Evolutionary conservation across 495 filamentous ascomycete genomes (phyloP), one percentile per base, ranked within the genome.

Genomic region (Penicillium mononematosum): DNA sequence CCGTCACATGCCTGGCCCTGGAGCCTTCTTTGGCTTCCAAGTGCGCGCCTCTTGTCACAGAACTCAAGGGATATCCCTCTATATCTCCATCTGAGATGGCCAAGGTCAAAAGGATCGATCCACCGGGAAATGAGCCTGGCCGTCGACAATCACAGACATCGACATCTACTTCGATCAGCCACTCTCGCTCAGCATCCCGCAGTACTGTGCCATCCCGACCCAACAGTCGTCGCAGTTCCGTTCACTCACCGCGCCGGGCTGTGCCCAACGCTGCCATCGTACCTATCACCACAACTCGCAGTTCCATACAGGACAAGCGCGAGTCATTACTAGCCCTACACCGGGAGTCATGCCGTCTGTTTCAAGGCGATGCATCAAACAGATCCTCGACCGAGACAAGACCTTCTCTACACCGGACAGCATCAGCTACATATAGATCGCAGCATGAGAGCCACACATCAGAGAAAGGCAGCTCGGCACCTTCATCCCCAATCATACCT

Each of bases 281-380:
- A 14, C 66, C 69, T 5, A 66, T 69, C 4, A 45, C 66, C 1
- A 46, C 63, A n/a, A 20, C 61, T 25, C 60, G 58, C 27, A 47
- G 52, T 55, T 43, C 66, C 24, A 55, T 68, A 22, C 57, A 58
- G 7, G 64, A 70, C 38, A 58, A 58, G 41, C 69, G 74, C 9
- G 72, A 78, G 56, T 68, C 70, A 16, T 64, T 79, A 2, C 38
- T 79, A 11, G 75, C 74, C 2, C 52, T 78, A n/a, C 76, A 79
- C 46, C 72, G 76, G 14, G 74, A 79, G 29, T 77, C 75, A 42
- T 78, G 75, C 52, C 75, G 76, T 24, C 61, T 79, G 2, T 79
- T 79, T 45, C 72, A 78, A 47, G 70, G 74, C 8, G 55, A 56
- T 5, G 53, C 29, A 3, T 22, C 31, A 17, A 24, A 31, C 25